These are phyloP conservation scores for Aspergillus sp. DNA, from an alignment of 2,329 filamentous ascomycete genomes.

Conservation along the genomic window DNA sequence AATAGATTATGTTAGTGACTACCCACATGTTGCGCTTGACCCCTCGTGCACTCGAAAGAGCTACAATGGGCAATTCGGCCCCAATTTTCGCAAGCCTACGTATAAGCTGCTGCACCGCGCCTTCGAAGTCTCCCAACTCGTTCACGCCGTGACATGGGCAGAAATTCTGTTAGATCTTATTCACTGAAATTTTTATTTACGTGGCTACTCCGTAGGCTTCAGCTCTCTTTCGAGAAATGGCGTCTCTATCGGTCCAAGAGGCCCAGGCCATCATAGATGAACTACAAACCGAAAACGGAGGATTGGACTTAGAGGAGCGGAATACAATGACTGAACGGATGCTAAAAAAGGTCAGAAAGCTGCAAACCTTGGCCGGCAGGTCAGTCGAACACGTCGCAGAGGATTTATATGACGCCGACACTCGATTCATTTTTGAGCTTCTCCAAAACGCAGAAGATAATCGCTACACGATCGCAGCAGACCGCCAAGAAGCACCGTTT, in stretches of 20 bases:
- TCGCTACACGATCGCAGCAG: conserved; percentile 29
- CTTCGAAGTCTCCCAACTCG: too few relatives aligned
- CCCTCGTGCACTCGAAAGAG: too few relatives aligned
- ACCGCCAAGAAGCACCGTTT: conserved; percentile 27
- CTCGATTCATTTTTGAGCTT: conserved; percentile 54
- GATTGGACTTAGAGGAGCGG: neutral
- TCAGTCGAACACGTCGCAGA: neutral
- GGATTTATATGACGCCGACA: conserved; percentile 32
- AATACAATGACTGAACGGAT: neutral
- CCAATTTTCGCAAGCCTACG: too few relatives aligned
- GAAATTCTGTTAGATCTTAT: too few relatives aligned
- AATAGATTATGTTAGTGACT: too few relatives aligned
- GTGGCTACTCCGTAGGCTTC: too few relatives aligned
- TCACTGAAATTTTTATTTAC: too few relatives aligned
- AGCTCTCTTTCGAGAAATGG: too few relatives aligned
- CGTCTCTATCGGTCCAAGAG: neutral
- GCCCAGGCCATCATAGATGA: neutral
- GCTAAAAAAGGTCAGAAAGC: neutral
- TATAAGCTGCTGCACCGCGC: too few relatives aligned
- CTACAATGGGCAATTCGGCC: too few relatives aligned
- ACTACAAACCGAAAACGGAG: neutral
- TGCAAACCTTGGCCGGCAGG: neutral
- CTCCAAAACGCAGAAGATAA: conserved; percentile 59
- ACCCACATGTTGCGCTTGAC: too few relatives aligned
- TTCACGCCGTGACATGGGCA: too few relatives aligned